Conservation (phyloP, 2,329 filamentous ascomycete species). For the Aspergillus puulaauensis region DNA sequence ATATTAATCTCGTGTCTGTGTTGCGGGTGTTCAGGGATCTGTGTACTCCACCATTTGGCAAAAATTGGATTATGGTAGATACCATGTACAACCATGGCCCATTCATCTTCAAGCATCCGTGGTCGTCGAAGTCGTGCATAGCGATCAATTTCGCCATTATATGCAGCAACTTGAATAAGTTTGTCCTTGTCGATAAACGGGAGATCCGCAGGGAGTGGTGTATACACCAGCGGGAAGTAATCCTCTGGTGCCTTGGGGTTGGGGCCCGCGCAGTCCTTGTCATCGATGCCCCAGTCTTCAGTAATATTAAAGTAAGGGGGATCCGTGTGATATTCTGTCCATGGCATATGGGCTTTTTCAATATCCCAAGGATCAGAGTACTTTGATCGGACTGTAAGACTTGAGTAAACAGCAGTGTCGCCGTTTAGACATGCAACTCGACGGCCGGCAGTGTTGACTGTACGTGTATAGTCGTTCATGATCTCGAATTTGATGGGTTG, state of each 20-base stretch:
- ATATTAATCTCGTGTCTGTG: not conserved
- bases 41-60: constrained; percentile 32
- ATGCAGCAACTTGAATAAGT: constrained; percentile 40
- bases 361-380: too few relatives aligned
- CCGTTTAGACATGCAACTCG: constrained; percentile 13
- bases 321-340: rapidly evolving
- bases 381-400: too few relatives aligned
- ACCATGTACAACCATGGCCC: constrained; percentile 31
- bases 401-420: constrained; percentile 1
- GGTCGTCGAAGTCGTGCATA: constrained; percentile 38
- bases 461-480: constrained; percentile 20
- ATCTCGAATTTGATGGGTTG: constrained; percentile 8
- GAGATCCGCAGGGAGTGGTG: constrained; percentile 35
- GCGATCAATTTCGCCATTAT: constrained; percentile 41
- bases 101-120: constrained; percentile 23
- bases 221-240: too few relatives aligned
- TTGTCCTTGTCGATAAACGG: constrained; percentile 40
- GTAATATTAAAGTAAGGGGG: not conserved
- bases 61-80: constrained; percentile 41
- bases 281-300: not conserved
- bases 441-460: constrained; percentile 12
- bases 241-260: too few relatives aligned
- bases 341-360: not conserved
- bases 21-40: not conserved
- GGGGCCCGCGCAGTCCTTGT: constrained; percentile 4